Conservation (phyloP, 257 asterid genomes). For the Scutellaria baicalensis region DNA sequence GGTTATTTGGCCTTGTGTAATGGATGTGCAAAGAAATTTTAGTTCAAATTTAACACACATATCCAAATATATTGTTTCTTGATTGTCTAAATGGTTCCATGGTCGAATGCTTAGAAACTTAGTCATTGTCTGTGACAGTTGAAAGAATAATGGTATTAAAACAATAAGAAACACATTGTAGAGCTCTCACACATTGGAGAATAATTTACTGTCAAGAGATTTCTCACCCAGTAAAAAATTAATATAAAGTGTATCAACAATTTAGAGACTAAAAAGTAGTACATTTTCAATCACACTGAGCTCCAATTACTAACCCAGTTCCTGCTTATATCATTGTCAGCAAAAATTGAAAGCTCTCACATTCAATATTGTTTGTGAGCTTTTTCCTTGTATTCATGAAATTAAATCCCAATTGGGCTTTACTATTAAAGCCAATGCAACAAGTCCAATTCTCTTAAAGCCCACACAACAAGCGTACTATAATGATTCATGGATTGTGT, state of each 20-base stretch:
- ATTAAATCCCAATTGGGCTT: neutral
- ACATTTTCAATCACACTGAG: neutral
- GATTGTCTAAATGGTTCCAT: too few relatives aligned
- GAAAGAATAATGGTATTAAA: neutral
- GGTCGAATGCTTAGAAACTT: neutral
- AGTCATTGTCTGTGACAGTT: neutral
- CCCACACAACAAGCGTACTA: too few relatives aligned
- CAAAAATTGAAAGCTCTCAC: constrained; percentile 83
- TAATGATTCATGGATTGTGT: too few relatives aligned
- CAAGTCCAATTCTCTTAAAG: neutral
- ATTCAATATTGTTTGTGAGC: constrained; percentile 77
- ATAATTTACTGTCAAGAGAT: neutral
- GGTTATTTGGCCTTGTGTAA: too few relatives aligned
- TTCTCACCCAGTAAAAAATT: neutral
- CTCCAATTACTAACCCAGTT: constrained; percentile 76
- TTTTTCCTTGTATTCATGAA: constrained; percentile 65
- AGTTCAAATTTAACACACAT: too few relatives aligned
- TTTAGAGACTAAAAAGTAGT: neutral
- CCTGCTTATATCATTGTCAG: constrained; percentile 41
- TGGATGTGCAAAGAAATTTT: too few relatives aligned
- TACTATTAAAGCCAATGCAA: neutral
- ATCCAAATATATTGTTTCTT: too few relatives aligned
- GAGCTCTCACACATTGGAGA: neutral
- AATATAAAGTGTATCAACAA: neutral
- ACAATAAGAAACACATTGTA: neutral